Evolutionary conservation across 2,329 filamentous ascomycete genomes (phyloP), one percentile per base, ranked within the genome.

Genomic region (Seiridium cupressi): DNA sequence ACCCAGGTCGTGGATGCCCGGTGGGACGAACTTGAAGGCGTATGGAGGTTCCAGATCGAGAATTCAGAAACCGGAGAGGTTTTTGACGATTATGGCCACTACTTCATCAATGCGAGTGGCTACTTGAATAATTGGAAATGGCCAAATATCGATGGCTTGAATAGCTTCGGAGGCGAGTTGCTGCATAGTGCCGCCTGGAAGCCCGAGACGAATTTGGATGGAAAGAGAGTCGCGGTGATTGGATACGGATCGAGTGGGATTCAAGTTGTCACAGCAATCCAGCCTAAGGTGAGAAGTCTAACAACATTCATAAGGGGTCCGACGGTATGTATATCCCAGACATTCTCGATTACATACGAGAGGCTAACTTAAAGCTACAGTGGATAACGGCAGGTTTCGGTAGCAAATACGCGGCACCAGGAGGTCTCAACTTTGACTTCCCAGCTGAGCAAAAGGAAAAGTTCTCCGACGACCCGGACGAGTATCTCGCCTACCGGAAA

Each of bases 371-470:
- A 26, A 26, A 26, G 18, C 18, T 26, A 26, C 18, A 26, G 31
- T 55, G 53, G 53, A 32, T 55, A 13, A 55, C 36, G 32, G 44
- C 42, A 9, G 42, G 53, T n/a, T 55, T 55, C 40, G 53, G 42
- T 9, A 40, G 36, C n/a, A 55, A 55, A 26, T 40, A 55, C 10
- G 53, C 53, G 10, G 49, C 31, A 9, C 53, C 53, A 9, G 42
- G 53, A 7, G 53, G 53, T 6, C 44, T 32, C 4, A 55, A 55
- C 26, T 55, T 55, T 2, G 40, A 35, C 4, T 55, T 44, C 32
- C n/a, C 53, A 4, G 53, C 26, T 13, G 53, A 55, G 40, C 53
- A 46, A 26, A 55, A 44, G n/a, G 40, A 26, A 2, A 18, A n/a
- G 5, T 55, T 55, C 35, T n/a, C 18, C 8, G 53, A 44, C 7